Evolutionary conservation across 371 early-diverging fungal genomes (phyloP).

Genomic region (Thermomucor indicae-seudaticae): DNA sequence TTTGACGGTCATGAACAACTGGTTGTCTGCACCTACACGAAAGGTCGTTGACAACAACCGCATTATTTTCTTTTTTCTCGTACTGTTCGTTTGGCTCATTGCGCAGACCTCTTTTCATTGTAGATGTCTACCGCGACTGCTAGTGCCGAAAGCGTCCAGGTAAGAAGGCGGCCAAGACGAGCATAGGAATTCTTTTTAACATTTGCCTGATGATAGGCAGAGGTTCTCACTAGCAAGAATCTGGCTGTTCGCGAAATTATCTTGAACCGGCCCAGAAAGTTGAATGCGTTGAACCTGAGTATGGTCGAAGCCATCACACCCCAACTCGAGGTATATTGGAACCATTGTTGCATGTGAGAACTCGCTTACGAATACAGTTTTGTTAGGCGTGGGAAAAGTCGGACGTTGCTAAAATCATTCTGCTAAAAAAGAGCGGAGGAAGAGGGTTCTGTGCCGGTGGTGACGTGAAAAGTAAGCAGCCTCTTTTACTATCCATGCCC

Average conservation of each 20-base stretch:
- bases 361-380: constrained; percentile 3
- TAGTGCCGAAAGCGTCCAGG: constrained; percentile 24
- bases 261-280: constrained; percentile 83
- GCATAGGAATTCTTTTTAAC: background rate
- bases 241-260: constrained; percentile 47
- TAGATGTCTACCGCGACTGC: constrained; percentile 42
- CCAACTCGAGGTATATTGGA: constrained; percentile 63
- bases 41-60: background rate
- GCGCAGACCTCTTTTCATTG: background rate
- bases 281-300: constrained; percentile 83
- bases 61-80: background rate
- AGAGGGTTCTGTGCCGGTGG: constrained; percentile 97
- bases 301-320: constrained; percentile 86
- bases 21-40: constrained; percentile 9
- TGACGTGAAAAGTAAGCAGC: constrained; percentile 85
- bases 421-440: constrained; percentile 73
- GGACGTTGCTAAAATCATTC: constrained; percentile 82
- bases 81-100: too few species aligned
- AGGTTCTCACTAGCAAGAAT: constrained; percentile 46
- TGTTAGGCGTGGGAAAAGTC: constrained; percentile 91
- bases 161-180: constrained; percentile 7
- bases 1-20: constrained; percentile 17
- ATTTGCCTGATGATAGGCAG: constrained; percentile 26
- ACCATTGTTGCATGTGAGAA: background rate
- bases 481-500: too few species aligned